Conservation (phyloP, 306 rosid species). For the Begonia loranthoides region DNA sequence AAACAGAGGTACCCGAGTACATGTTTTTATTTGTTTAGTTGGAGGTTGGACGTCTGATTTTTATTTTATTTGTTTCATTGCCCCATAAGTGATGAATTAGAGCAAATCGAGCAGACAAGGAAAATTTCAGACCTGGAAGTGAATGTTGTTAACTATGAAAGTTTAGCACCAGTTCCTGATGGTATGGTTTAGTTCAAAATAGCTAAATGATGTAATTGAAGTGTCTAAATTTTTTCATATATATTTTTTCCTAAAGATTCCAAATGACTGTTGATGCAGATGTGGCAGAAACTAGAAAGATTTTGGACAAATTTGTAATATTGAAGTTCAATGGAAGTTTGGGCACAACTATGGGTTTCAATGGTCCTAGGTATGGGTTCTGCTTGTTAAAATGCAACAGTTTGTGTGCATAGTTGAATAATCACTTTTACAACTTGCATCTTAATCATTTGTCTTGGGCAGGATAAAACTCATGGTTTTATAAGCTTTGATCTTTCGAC, state of each 20-base stretch:
- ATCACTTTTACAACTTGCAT: not conserved
- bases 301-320: conserved; percentile 61
- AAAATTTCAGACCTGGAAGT: conserved; percentile 19
- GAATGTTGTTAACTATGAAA: conserved; percentile 35
- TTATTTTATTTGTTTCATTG: conserved; percentile 5
- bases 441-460: not conserved
- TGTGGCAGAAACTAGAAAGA: conserved; percentile 29
- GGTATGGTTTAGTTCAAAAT: conserved; percentile 16
- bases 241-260: not conserved
- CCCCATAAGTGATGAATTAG: conserved; percentile 21
- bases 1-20: conserved; percentile 14
- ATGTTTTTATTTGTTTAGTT: not conserved
- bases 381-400: too few relatives aligned
- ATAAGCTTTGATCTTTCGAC: not conserved
- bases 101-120: conserved; percentile 19
- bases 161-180: conserved; percentile 26
- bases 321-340: conserved; percentile 40
- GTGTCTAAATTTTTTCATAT: not conserved
- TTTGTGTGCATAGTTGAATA: too few relatives aligned
- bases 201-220: not conserved
- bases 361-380: conserved; percentile 44
- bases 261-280: conserved; percentile 18
- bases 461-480: not conserved
- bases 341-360: conserved; percentile 19
- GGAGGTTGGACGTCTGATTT: not conserved